A percentile compares a stretch with the other conserved stretches of the same genome.
Conservation (phyloP, 768 basidiomycete species). For the Serpula lacrymans region DNA sequence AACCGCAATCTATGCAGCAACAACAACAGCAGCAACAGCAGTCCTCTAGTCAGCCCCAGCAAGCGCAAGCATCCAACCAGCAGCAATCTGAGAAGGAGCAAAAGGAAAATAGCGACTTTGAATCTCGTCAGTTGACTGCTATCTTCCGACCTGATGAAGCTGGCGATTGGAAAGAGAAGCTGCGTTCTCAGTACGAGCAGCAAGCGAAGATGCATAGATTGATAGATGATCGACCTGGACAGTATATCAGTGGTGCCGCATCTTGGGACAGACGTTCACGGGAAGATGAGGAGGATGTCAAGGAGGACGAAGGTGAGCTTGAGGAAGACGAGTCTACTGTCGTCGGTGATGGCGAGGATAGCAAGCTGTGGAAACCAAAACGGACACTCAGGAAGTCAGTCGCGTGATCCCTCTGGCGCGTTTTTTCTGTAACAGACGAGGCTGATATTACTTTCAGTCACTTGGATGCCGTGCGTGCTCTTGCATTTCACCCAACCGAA, state of each 20-base stretch:
- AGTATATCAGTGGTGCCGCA: constrained; percentile 35
- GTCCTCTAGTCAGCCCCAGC: constrained; percentile 22
- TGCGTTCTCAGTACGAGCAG: constrained; percentile 60
- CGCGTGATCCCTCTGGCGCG: constrained; percentile 17
- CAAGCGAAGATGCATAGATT: constrained; percentile 23
- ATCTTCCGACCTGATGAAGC: constrained; percentile 87
- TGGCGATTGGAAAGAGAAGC: constrained; percentile 82
- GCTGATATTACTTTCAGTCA: constrained; percentile 53
- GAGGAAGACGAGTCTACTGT: constrained; percentile 64
- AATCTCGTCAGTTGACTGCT: constrained; percentile 46
- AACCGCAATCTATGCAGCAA: constrained; percentile 24
- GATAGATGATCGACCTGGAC: constrained; percentile 49
- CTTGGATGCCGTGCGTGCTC: constrained; percentile 85
- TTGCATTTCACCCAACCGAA: constrained; percentile 87
- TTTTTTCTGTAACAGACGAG: constrained; percentile 7
- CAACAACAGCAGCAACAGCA: constrained; percentile 20
- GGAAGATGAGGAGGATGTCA: constrained; percentile 62
- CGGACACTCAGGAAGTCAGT: constrained; percentile 87
- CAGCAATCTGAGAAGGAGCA: constrained; percentile 8
- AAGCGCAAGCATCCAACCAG: constrained; percentile 17
- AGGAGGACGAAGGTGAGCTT: constrained; percentile 67
- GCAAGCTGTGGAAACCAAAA: constrained; percentile 82
- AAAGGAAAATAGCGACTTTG: constrained; percentile 12
- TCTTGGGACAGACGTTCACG: constrained; percentile 51
- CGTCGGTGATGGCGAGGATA: constrained; percentile 64